These are phyloP conservation scores for Penicillium sp. DNA, from an alignment of 2,329 filamentous ascomycete species.

Conservation along the genomic window DNA sequence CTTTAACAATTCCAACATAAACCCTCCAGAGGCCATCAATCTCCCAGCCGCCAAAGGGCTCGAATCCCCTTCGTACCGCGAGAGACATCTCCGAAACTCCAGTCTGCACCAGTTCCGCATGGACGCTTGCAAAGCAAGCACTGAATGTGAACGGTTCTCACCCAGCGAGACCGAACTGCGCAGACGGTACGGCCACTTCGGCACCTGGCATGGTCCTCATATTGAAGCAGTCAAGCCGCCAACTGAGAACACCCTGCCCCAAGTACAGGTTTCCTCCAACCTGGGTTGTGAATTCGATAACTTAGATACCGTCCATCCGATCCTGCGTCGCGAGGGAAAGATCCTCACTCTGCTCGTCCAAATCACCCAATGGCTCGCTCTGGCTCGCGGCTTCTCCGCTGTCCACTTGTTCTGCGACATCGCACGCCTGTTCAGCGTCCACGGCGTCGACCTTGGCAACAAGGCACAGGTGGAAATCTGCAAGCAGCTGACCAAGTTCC, in stretches of 20 bases:
- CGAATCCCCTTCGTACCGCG: not conserved
- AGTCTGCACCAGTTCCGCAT: not conserved
- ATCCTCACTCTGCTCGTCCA: constrained; percentile 22
- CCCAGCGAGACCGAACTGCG: not conserved
- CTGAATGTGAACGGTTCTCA: not conserved
- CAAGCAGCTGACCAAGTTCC: not conserved
- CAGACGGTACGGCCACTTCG: not conserved
- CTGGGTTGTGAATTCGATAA: not conserved
- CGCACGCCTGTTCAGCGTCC: constrained; percentile 21
- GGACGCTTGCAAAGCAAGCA: not conserved
- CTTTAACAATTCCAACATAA: not conserved
- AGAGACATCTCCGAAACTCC: not conserved
- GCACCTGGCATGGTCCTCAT: not conserved
- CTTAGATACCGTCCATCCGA: no score
- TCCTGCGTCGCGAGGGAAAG: not conserved
- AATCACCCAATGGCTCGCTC: constrained; percentile 26
- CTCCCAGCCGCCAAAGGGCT: not conserved
- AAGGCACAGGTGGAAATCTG: constrained; percentile 1
- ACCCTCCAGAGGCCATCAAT: not conserved
- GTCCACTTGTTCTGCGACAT: constrained; percentile 31
- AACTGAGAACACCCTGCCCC: not conserved
- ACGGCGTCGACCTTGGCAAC: constrained; percentile 2
- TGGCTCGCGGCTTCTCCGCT: constrained; percentile 26
- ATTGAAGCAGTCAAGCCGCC: not conserved
- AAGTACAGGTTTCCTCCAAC: not conserved